Evolutionary conservation across 2,329 filamentous ascomycete species (phyloP).

Genomic region (Anthostomella pinea): DNA sequence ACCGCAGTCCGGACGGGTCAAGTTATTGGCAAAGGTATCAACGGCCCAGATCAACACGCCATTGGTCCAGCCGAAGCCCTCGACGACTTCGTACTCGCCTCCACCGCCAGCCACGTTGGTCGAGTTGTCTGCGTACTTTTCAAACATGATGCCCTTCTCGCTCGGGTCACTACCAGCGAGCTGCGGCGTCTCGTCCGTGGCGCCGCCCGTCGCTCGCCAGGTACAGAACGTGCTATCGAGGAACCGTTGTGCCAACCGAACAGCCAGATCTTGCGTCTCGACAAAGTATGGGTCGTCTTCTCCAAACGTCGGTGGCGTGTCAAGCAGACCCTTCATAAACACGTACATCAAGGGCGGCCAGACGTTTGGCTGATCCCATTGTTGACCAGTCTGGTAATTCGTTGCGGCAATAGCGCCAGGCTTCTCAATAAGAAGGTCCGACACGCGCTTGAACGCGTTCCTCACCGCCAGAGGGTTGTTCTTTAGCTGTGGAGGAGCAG

Average conservation of each 20-base stretch:
- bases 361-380: slow-evolving; percentile 70
- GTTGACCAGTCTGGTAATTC: slow-evolving; percentile 59
- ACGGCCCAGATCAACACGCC: slow-evolving; percentile 65
- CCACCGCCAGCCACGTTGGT: slow-evolving; percentile 61
- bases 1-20: slow-evolving; percentile 55
- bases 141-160: slow-evolving; percentile 62
- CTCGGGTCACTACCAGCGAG: slow-evolving; percentile 43
- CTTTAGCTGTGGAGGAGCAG: slow-evolving; percentile 55
- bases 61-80: slow-evolving; percentile 70
- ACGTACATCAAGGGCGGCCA: slow-evolving; percentile 68
- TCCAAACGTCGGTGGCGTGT: slow-evolving; percentile 56
- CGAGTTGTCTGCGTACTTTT: slow-evolving; percentile 63
- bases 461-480: slow-evolving; percentile 57
- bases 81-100: slow-evolving; percentile 67
- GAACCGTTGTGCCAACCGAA: slow-evolving; percentile 62
- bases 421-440: slow-evolving; percentile 48
- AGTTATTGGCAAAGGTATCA: slow-evolving; percentile 56
- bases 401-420: slow-evolving; percentile 60
- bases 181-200: slow-evolving; percentile 50
- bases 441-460: slow-evolving; percentile 52
- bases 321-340: slow-evolving; percentile 59
- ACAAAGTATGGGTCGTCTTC: slow-evolving; percentile 51
- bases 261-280: slow-evolving; percentile 52
- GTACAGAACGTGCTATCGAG: slow-evolving; percentile 68
- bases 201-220: slow-evolving; percentile 65